Conservation (phyloP, 2,329 filamentous ascomycete genomes). For the Dactylellina parvicollis region DNA sequence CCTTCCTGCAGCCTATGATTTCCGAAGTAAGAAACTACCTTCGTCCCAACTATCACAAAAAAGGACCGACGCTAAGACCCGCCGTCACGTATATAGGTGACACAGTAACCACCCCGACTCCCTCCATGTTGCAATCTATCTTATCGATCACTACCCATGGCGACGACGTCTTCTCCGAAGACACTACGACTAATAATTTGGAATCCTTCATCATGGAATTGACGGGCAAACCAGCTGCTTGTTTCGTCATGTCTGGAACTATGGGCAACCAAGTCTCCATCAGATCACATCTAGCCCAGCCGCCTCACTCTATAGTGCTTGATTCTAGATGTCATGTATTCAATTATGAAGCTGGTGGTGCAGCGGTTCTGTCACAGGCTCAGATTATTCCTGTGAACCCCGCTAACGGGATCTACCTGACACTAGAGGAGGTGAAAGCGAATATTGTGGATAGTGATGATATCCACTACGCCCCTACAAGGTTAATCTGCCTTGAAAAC, state of each 20-base stretch:
- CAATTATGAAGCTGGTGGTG: constrained; percentile 71
- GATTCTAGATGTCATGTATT: constrained; percentile 83
- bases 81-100: constrained; percentile 62
- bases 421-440: constrained; percentile 62
- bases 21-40: constrained; percentile 31
- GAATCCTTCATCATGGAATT: constrained; percentile 78
- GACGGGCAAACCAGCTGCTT: constrained; percentile 77
- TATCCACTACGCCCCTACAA: constrained; percentile 62
- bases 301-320: constrained; percentile 81
- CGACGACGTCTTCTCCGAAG: constrained; percentile 86
- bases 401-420: constrained; percentile 62
- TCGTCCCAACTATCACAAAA: no score
- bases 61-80: background rate
- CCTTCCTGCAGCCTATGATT: constrained; percentile 44
- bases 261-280: constrained; percentile 93
- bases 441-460: constrained; percentile 62
- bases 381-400: constrained; percentile 59
- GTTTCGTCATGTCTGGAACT: constrained; percentile 87
- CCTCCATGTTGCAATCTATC: constrained; percentile 83
- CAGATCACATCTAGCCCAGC: constrained; percentile 78
- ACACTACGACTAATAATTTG: constrained; percentile 78
- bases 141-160: constrained; percentile 72
- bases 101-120: constrained; percentile 78
- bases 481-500: constrained; percentile 63
- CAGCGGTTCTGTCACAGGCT: constrained; percentile 55